These are phyloP conservation scores for Pseudozyma hubeiensis DNA, from an alignment of 1,284 basidiomycete species.

Conservation along the genomic window DNA sequence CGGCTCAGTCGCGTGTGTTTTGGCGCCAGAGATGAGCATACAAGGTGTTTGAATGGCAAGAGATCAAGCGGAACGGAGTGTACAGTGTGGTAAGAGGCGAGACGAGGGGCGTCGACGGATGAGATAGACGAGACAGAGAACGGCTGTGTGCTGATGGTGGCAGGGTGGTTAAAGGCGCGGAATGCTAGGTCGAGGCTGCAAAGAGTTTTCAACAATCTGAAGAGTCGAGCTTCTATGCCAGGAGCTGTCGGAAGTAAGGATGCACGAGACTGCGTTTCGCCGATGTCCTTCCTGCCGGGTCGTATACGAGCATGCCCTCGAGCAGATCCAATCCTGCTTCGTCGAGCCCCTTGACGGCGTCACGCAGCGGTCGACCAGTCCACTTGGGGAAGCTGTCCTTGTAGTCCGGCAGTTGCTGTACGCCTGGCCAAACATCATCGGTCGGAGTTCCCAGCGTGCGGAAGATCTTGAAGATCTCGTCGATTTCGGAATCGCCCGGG, in stretches of 20 bases:
- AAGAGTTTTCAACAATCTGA: neutral
- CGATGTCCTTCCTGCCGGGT: slow-evolving; percentile 86
- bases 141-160: neutral
- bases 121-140: slow-evolving; percentile 4
- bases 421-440: slow-evolving; percentile 91
- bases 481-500: slow-evolving; percentile 98
- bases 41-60: neutral
- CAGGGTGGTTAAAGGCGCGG: no score
- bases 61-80: neutral
- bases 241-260: slow-evolving; percentile 42
- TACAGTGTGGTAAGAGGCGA: neutral
- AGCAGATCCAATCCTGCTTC: slow-evolving; percentile 62
- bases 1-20: no score
- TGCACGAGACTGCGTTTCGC: slow-evolving; percentile 47
- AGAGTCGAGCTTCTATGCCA: slow-evolving; percentile 13
- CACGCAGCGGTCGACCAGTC: slow-evolving; percentile 76
- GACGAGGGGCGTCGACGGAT: neutral
- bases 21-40: no score
- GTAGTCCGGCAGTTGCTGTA: slow-evolving; percentile 90
- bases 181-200: no score
- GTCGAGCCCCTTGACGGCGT: slow-evolving; percentile 67
- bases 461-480: slow-evolving; percentile 99
- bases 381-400: slow-evolving; percentile 97
- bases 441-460: slow-evolving; percentile 82
- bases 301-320: slow-evolving; percentile 86